Evolutionary conservation across 2,329 filamentous ascomycete genomes (phyloP).

Genomic region (Emergomyces pasteurianus): DNA sequence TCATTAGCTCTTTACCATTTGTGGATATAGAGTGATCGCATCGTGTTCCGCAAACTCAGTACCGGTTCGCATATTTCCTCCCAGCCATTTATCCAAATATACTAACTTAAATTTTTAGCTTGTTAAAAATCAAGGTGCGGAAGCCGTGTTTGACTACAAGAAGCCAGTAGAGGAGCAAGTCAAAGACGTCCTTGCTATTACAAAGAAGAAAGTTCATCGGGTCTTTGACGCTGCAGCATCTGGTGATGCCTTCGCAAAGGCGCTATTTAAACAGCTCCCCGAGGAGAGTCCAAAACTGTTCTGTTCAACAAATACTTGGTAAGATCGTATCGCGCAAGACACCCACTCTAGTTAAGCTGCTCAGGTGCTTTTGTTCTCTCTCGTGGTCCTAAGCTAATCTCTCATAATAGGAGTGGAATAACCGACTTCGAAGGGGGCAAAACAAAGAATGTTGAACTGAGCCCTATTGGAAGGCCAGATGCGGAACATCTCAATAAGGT

Average conservation of each 20-base stretch:
- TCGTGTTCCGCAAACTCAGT: slow-evolving; percentile 21
- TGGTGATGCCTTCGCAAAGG: slow-evolving; percentile 17
- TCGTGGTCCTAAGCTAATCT: neutral
- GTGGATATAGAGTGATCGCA: slow-evolving; percentile 22
- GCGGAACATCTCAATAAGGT: slow-evolving; percentile 12
- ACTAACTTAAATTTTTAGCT: slow-evolving; percentile 8
- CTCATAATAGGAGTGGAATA: slow-evolving; percentile 7
- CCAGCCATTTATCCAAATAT: neutral
- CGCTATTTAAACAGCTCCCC: slow-evolving; percentile 13
- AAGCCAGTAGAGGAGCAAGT: slow-evolving; percentile 16
- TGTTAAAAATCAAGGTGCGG: slow-evolving; percentile 19
- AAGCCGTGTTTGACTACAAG: slow-evolving; percentile 22
- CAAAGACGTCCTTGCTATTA: slow-evolving; percentile 15
- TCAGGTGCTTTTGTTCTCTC: neutral
- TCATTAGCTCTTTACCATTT: slow-evolving; percentile 16
- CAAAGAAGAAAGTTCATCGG: slow-evolving; percentile 16
- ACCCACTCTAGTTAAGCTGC: neutral
- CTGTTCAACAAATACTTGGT: slow-evolving; percentile 13
- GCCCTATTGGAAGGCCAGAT: slow-evolving; percentile 12
- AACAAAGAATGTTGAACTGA: slow-evolving; percentile 11
- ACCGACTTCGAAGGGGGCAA: slow-evolving; percentile 15
- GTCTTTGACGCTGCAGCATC: slow-evolving; percentile 22
- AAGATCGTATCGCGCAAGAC: neutral
- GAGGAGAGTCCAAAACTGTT: slow-evolving; percentile 14
- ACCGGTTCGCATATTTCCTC: slow-evolving; percentile 9